Evolutionary conservation across 139 green algal genomes (phyloP).

Genomic region (Monoraphidium neglectum): DNA sequence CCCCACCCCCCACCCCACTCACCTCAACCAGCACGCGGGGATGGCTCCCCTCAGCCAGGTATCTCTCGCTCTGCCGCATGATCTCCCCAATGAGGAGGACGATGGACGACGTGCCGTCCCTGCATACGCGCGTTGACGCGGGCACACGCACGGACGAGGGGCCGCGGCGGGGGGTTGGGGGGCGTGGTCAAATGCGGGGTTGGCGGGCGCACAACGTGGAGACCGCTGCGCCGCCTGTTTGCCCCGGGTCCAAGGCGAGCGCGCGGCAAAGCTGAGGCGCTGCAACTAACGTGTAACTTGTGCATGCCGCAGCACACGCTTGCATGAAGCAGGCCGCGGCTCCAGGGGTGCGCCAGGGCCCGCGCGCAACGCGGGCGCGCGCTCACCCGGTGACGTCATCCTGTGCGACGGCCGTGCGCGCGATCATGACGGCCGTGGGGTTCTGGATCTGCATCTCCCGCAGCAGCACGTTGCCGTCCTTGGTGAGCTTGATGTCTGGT

Average conservation of each 20-base stretch:
- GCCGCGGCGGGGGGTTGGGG: too few relatives aligned
- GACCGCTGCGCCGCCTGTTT: too few relatives aligned
- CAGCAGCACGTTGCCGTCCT: constrained; percentile 96
- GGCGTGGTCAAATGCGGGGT: too few relatives aligned
- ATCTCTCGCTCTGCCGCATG: constrained; percentile 97
- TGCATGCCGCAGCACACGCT: too few relatives aligned
- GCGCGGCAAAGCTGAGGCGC: too few relatives aligned
- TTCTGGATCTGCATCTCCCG: constrained; percentile 99
- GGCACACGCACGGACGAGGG: too few relatives aligned
- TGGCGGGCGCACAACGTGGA: too few relatives aligned
- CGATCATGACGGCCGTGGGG: constrained; percentile 99
- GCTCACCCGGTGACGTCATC: constrained; percentile 90
- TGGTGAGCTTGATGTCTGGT: constrained; percentile 97
- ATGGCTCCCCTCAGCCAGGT: constrained; percentile 94
- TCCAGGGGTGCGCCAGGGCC: too few relatives aligned
- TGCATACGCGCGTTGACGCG: constrained; percentile 20
- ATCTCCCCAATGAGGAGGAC: constrained; percentile 98
- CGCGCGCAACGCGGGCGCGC: background rate
- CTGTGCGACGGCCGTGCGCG: constrained; percentile 94
- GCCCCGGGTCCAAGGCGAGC: too few relatives aligned
- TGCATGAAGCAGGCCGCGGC: too few relatives aligned
- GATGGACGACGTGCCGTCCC: constrained; percentile 95
- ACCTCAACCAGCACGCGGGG: constrained; percentile 94
- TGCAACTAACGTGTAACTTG: too few relatives aligned
- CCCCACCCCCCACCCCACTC: background rate